Base-by-base conservation (phyloP, 1,284 basidiomycete genomes). In the Moesziomyces aphidis region DNA sequence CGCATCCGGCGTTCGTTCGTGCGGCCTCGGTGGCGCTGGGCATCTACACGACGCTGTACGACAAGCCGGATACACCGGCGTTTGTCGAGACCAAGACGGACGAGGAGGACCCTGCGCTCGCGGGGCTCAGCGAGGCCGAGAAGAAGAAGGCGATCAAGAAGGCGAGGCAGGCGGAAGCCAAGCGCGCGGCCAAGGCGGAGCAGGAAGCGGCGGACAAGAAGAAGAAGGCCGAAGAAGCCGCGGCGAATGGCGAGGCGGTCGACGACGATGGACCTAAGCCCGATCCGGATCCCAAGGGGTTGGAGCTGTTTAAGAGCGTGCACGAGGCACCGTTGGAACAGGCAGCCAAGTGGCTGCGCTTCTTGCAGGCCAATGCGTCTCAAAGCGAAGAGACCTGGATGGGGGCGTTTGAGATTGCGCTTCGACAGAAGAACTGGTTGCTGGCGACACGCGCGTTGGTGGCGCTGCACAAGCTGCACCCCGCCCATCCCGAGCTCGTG, bases 361-460 rank as follows among this genome's bases (percentile, higher is more conserved):
- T 91, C 2, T 85, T 98, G 13, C 87, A 89, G 21, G 86, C 86
- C 3, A 86, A 82, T 19, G 76, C 80, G 5, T 31, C 71, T 0
- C n/a, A 87, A 1, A 87, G 89, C 54, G 84, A 93, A 9, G 90
- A 93, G 44, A 90, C 90, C 6, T 95, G 93, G 91, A 84, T 90
- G 47, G 87, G 88, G 0, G 87, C 88, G 2, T 97, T 93, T 81
- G 94, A 97, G 80, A 90, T 98, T 26, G 90, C 92, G 24, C 85
- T 92, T 22, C 87, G 94, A 55, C 88, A 91, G 83, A 89, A 90
- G 80, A 93, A 93, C 83, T 91, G 91, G 78, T 85, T 95, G 26
- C 91, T 93, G 77, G 94, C 94, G 0, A 86, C 90, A 1, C 88
- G 89, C 66, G 93, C 93, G 0, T 87, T 98, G 5, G 87, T 87